Percentiles rank a stretch among this genome's conserved stretches.
Conservation (phyloP, 768 basidiomycete genomes). For the Tylopilus plumbeoviolaceoides region DNA sequence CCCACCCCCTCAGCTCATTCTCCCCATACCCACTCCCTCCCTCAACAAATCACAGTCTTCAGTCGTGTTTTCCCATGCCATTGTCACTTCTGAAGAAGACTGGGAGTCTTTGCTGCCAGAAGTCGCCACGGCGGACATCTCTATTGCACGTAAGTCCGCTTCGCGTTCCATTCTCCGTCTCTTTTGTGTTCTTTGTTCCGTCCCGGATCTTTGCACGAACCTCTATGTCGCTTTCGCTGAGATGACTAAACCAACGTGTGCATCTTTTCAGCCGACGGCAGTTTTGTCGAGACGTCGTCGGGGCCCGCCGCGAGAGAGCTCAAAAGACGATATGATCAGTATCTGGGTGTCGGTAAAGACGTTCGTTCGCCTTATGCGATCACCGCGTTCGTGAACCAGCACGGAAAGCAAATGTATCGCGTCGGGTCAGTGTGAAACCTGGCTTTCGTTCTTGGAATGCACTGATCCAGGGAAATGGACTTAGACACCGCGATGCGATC, state of each 20-base stretch:
- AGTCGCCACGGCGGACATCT: slow-evolving; percentile 52
- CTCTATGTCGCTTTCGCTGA: neutral
- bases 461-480: slow-evolving; percentile 1
- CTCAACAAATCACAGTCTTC: slow-evolving; percentile 38
- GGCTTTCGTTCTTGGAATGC: neutral
- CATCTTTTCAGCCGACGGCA: slow-evolving; percentile 57
- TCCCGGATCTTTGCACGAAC: slow-evolving; percentile 6
- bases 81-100: slow-evolving; percentile 32
- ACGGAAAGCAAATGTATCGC: slow-evolving; percentile 73
- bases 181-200: neutral
- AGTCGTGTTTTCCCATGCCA: slow-evolving; percentile 44
- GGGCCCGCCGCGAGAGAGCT: slow-evolving; percentile 72
- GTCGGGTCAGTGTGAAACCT: slow-evolving; percentile 54
- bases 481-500: slow-evolving; percentile 55
- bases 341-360: slow-evolving; percentile 59
- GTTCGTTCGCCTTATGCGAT: slow-evolving; percentile 77
- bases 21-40: slow-evolving; percentile 39
- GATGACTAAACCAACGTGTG: slow-evolving; percentile 3
- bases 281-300: slow-evolving; percentile 77
- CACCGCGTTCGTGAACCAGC: slow-evolving; percentile 78
- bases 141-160: slow-evolving; percentile 50
- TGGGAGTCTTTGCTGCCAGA: slow-evolving; percentile 46
- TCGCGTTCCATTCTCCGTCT: slow-evolving; percentile 6
- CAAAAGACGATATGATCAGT: slow-evolving; percentile 71
- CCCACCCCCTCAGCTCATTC: slow-evolving; percentile 32